phyloP scores from a whole-genome alignment of 2,329 filamentous ascomycete genomes.

The Fonsecaea pedrosoi region DNA sequence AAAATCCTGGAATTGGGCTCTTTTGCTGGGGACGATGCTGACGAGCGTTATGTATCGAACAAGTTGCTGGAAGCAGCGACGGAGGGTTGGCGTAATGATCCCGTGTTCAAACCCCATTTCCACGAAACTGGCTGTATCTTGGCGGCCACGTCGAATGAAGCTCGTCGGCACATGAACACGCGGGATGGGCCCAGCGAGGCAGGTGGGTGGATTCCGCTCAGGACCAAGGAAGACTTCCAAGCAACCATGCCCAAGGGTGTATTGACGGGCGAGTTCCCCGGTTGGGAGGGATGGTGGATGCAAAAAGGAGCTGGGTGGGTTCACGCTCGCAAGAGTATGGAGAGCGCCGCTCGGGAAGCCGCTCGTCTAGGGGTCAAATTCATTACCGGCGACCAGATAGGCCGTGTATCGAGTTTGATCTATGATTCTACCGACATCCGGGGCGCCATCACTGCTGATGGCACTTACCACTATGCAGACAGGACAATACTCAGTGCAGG shows the following conservation, averaged over 20 bases:
- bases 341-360: conserved; percentile 55
- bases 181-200: conserved; percentile 46
- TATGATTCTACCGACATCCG: conserved; percentile 47
- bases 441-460: conserved; percentile 51
- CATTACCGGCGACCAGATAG: conserved; percentile 50
- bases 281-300: conserved; percentile 54
- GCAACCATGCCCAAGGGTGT: conserved; percentile 60
- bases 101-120: conserved; percentile 54
- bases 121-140: conserved; percentile 54
- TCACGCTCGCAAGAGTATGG: conserved; percentile 58
- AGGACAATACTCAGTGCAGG: conserved; percentile 54
- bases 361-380: conserved; percentile 56
- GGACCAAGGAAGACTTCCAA: conserved; percentile 55
- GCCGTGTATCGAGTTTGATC: conserved; percentile 49
- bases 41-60: conserved; percentile 18
- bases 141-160: conserved; percentile 51
- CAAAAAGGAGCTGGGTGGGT: conserved; percentile 61
- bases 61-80: conserved; percentile 18
- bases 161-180: conserved; percentile 49
- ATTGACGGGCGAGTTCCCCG: conserved; percentile 52
- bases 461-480: conserved; percentile 47
- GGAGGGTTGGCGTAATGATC: conserved; percentile 50
- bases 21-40: conserved; percentile 23
- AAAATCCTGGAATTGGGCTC: conserved; percentile 49
- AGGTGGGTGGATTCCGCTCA: conserved; percentile 46